A percentile compares a stretch with the other conserved stretches of the same genome.
phyloP scores from a whole-genome alignment of 768 basidiomycete genomes.

The Sarcodon aspratus region DNA sequence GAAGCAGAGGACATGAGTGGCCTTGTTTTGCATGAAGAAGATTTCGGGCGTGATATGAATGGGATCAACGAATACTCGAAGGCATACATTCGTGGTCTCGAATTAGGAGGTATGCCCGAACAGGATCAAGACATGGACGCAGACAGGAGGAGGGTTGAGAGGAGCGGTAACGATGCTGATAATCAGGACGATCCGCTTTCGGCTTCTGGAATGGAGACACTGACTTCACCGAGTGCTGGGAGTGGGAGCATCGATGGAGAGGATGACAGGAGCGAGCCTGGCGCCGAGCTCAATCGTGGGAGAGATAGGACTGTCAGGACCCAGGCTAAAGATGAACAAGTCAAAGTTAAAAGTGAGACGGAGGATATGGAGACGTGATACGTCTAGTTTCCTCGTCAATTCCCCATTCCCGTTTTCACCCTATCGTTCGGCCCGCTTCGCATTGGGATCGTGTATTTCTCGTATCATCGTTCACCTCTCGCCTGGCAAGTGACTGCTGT shows the following conservation, averaged over 20 bases:
- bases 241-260: neutral
- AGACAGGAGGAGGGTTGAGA: neutral
- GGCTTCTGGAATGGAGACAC: neutral
- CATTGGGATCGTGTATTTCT: neutral
- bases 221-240: neutral
- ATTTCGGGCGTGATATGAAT: neutral
- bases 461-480: neutral
- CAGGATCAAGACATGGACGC: neutral
- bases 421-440: neutral
- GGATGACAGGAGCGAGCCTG: neutral
- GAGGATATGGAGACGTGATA: neutral
- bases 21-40: neutral
- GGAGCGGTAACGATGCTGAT: neutral
- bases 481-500: neutral
- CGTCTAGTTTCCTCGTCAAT: neutral
- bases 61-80: neutral
- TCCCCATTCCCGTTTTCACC: neutral
- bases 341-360: neutral
- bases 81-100: neutral
- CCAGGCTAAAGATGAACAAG: neutral
- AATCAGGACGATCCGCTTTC: neutral
- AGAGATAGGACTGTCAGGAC: neutral
- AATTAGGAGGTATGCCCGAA: neutral
- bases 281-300: neutral
- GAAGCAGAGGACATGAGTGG: neutral